phyloP scores from a whole-genome alignment of 495 filamentous ascomycete species.

The Penicillium steckii region DNA sequence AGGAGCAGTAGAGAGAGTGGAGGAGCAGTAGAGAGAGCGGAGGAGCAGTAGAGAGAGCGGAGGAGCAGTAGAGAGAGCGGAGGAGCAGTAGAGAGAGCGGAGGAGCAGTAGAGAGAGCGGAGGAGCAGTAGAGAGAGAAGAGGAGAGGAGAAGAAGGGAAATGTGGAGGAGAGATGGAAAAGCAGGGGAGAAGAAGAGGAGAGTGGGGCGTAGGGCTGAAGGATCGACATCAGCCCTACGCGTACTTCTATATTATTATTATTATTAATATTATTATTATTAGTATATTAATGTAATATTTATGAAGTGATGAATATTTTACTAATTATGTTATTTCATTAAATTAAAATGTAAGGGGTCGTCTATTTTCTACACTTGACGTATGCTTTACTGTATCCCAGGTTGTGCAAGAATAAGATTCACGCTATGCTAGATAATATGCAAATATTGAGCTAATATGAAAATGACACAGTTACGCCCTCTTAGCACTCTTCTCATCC shows the following conservation, averaged over 20 bases:
- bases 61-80: not conserved
- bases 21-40: not conserved
- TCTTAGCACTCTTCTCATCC: constrained; percentile 15
- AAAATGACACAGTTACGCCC: constrained; percentile 14
- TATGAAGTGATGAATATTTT: not conserved
- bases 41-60: not conserved
- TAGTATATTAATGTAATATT: not conserved
- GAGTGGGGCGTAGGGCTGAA: constrained; percentile 25
- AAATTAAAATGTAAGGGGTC: no score
- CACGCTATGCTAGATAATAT: not conserved
- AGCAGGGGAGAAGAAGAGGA: constrained; percentile 1
- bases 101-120: not conserved
- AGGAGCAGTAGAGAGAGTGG: not conserved
- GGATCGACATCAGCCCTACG: not conserved
- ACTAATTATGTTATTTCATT: no score
- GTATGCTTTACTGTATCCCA: no score
- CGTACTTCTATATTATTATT: not conserved
- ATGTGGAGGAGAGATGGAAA: not conserved
- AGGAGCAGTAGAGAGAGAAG: not conserved
- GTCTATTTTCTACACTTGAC: no score
- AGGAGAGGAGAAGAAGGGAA: not conserved
- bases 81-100: not conserved
- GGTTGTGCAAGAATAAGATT: no score
- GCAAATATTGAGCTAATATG: no score
- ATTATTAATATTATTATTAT: not conserved